Evolutionary conservation across 805 yeast genomes (phyloP).

Genomic region (Sugiyamaella marilandica): DNA sequence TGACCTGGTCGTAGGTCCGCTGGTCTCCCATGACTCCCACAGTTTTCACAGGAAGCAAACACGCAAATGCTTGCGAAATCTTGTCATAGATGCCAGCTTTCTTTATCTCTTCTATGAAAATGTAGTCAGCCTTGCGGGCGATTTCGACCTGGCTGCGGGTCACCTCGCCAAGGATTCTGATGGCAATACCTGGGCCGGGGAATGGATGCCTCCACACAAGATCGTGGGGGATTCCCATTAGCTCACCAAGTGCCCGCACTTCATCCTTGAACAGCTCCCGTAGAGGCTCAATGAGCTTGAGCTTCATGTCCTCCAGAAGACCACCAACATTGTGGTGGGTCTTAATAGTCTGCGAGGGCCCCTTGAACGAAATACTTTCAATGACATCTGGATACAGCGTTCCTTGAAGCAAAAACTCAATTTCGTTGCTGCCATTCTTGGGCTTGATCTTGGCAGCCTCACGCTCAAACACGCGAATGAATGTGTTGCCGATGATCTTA

Average conservation of each 20-base stretch:
- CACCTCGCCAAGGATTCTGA: constrained; percentile 96
- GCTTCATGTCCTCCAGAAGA: constrained; percentile 93
- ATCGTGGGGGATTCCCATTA: constrained; percentile 92
- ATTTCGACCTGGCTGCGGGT: constrained; percentile 88
- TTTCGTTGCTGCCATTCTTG: constrained; percentile 70
- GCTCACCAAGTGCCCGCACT: constrained; percentile 92
- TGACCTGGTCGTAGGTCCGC: constrained; percentile 98
- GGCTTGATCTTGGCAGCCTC: constrained; percentile 92
- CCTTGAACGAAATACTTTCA: constrained; percentile 97
- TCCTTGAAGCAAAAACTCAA: constrained; percentile 93
- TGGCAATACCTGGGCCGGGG: constrained; percentile 99
- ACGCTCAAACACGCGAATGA: constrained; percentile 93
- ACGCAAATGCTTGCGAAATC: constrained; percentile 97
- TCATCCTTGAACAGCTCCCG: constrained; percentile 99
- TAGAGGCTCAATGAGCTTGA: constrained; percentile 96
- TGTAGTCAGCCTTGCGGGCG: constrained; percentile 95
- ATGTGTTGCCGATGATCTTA: constrained; percentile 96
- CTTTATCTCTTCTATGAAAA: constrained; percentile 93
- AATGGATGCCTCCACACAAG: constrained; percentile 99
- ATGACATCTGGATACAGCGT: constrained; percentile 98
- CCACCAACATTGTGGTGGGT: constrained; percentile 99
- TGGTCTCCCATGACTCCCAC: constrained; percentile 99
- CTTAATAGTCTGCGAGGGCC: constrained; percentile 98
- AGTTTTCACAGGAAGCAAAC: constrained; percentile 92
- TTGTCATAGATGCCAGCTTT: constrained; percentile 87